Evolutionary conservation across 768 basidiomycete species (phyloP).

Genomic region (Galerina marginata): DNA sequence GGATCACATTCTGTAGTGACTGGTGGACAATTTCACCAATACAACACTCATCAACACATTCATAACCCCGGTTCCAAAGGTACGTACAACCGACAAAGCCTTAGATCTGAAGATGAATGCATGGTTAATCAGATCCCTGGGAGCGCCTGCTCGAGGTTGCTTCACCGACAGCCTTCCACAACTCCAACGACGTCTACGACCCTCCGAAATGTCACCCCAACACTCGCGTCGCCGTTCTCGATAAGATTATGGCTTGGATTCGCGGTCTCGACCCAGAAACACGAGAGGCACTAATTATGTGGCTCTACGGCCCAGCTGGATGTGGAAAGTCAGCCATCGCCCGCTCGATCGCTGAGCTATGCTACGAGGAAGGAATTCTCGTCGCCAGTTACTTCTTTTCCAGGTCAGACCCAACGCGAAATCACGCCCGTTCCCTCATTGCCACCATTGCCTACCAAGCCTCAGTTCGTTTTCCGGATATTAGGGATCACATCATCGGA

Average conservation of each 20-base stretch:
- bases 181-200: conserved; percentile 14
- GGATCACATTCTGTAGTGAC: too few species aligned
- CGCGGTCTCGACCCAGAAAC: neutral
- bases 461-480: conserved; percentile 1
- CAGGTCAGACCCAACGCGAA: conserved; percentile 8
- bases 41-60: too few species aligned
- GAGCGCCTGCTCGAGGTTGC: neutral
- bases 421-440: conserved; percentile 5
- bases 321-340: conserved; percentile 23
- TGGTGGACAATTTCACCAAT: too few species aligned
- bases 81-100: too few species aligned
- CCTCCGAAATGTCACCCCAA: conserved; percentile 19
- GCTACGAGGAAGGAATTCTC: neutral
- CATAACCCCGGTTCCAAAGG: too few species aligned
- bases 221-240: conserved; percentile 16
- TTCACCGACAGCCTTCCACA: conserved; percentile 15
- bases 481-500: too few species aligned
- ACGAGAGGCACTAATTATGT: conserved; percentile 14
- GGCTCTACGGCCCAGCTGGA: conserved; percentile 23
- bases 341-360: conserved; percentile 13
- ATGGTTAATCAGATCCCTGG: neutral
- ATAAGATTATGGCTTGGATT: conserved; percentile 18
- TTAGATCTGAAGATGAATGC: too few species aligned
- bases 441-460: conserved; percentile 21
- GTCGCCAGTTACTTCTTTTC: conserved; percentile 20